Base-by-base conservation (phyloP, 805 yeast genomes). In the Danielia oregonensis region DNA sequence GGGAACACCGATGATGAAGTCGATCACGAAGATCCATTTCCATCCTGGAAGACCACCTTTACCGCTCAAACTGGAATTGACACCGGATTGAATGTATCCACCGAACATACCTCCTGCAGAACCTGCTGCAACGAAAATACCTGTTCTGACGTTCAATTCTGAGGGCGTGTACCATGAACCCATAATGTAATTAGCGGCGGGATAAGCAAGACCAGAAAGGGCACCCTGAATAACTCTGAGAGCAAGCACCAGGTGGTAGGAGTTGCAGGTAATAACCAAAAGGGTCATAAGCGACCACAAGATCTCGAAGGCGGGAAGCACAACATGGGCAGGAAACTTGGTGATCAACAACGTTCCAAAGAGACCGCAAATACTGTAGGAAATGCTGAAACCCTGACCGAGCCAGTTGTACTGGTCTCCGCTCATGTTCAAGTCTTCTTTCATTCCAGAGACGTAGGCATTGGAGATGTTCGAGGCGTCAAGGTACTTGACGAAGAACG, bases 11-110 rank as follows among this genome's bases (percentile, higher is more conserved):
- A 78, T 64, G 17, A 74, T 48, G 43, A 75, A 77, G 54, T 78
- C 82, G 42, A 78, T 73, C 25, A 79, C 72, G 48, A 76, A 79
- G 11, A 78, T 18, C 83, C 83, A 78, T 54, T 78, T 65, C 82
- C 82, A 78, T 4, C 70, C 66, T n/a, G 54, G 47, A 16, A 62
- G 23, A 4, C 36, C 36, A 10, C 25, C 30, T 4, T 23, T 29
- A 1, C 36, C 42, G 23, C 31, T 24, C n/a, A 38, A 14, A 8
- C 23, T 10, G 17, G 18, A 14, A 14, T n/a, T 18, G 7, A 37
- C 12, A 4, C 35, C 33, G n/a, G 35, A 7, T 26, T 37, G 38
- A 15, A 37, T 16, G 16, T 13, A 17, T 26, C 38, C 38, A 9
- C 31, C 29, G 15, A 30, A n/a, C 29, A 34, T 13, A 4, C 32